Evolutionary conservation across 495 filamentous ascomycete species (phyloP).

Genomic region (Hypoxylon perforatum): DNA sequence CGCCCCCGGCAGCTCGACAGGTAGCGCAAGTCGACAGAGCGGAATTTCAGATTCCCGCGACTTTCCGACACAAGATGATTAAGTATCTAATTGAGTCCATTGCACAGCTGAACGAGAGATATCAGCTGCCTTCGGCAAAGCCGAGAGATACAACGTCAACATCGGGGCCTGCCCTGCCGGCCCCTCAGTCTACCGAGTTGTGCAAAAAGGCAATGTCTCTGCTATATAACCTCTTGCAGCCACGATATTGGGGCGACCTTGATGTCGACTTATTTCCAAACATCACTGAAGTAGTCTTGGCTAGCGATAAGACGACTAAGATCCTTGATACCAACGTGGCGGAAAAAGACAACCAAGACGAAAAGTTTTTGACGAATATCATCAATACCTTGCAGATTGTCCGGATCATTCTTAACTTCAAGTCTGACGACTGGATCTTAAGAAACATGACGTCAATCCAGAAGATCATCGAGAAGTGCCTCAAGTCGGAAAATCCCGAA

Average conservation of each 20-base stretch:
- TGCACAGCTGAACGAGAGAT: conserved; percentile 85
- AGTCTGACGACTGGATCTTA: conserved; percentile 89
- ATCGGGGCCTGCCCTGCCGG: conserved; percentile 59
- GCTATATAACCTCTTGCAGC: conserved; percentile 86
- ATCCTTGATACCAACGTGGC: conserved; percentile 83
- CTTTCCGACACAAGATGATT: conserved; percentile 78
- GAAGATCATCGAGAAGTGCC: conserved; percentile 87
- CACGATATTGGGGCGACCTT: conserved; percentile 90
- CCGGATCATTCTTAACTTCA: conserved; percentile 84
- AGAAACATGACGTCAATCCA: conserved; percentile 79
- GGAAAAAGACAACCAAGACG: conserved; percentile 87
- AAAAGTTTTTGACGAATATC: conserved; percentile 81
- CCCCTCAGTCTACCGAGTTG: conserved; percentile 71
- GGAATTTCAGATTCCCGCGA: conserved; percentile 74
- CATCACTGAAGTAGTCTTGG: conserved; percentile 83
- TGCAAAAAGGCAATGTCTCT: conserved; percentile 84
- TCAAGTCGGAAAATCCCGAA: conserved; percentile 87
- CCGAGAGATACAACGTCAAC: conserved; percentile 65
- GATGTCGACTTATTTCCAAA: conserved; percentile 92
- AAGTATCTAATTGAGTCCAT: conserved; percentile 97
- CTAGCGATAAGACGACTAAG: conserved; percentile 72
- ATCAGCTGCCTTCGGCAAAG: conserved; percentile 75
- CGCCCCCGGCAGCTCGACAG: conserved; percentile 61
- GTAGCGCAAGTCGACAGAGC: conserved; percentile 61
- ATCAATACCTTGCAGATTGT: conserved; percentile 93